These are phyloP conservation scores for Litsea cubeba DNA, from an alignment of 164 flowering plant genomes.

Conservation along the genomic window DNA sequence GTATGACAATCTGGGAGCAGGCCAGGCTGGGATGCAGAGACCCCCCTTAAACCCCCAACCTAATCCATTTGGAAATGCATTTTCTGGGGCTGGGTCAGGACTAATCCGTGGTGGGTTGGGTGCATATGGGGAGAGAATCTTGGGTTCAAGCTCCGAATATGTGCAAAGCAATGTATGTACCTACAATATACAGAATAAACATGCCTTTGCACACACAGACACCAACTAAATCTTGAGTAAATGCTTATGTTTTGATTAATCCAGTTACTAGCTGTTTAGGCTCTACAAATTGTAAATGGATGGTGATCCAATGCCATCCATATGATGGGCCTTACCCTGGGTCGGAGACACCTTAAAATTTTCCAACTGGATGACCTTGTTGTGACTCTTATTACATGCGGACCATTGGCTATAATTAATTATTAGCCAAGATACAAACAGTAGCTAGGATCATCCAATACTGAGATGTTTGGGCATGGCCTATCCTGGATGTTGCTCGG, in stretches of 20 bases:
- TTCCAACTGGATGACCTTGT: not conserved
- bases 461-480: not conserved
- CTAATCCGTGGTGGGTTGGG: slow-evolving; percentile 76
- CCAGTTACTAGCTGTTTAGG: not conserved
- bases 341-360: not conserved
- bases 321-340: not conserved
- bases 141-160: slow-evolving; percentile 88
- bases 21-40: slow-evolving; percentile 11
- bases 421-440: too few species aligned
- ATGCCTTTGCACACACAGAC: not conserved
- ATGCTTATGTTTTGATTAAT: not conserved
- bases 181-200: not conserved
- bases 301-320: not conserved
- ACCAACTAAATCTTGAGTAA: not conserved
- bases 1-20: slow-evolving; percentile 34
- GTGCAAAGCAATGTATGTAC: slow-evolving; percentile 88
- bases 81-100: slow-evolving; percentile 77
- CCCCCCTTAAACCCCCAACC: slow-evolving; percentile 50
- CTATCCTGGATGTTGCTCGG: not conserved
- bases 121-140: slow-evolving; percentile 81
- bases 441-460: not conserved
- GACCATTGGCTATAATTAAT: too few species aligned
- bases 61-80: slow-evolving; percentile 66
- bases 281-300: not conserved
- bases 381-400: too few species aligned